These are phyloP conservation scores for Theobroma cacao DNA, from an alignment of 345 rosid genomes.

Conservation along the genomic window DNA sequence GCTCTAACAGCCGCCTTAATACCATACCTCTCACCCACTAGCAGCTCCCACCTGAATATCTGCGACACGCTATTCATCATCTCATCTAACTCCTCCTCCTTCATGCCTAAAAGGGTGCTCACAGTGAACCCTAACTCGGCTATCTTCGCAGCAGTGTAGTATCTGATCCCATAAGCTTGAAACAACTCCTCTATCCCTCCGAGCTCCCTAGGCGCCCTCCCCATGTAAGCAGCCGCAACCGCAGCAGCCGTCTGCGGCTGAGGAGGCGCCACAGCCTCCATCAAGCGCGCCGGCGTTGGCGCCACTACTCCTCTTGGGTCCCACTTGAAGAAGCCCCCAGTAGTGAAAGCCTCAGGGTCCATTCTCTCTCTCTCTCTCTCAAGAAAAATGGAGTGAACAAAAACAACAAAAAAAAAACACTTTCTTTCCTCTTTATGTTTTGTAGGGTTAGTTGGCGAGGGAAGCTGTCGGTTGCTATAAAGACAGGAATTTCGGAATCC, in stretches of 20 bases:
- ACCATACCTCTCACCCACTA: constrained; percentile 91
- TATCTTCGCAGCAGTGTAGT: constrained; percentile 82
- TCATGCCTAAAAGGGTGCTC: constrained; percentile 88
- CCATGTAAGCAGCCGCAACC: constrained; percentile 35
- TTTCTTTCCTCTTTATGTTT: constrained; percentile 1
- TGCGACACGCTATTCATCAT: constrained; percentile 96
- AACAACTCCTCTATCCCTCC: constrained; percentile 80
- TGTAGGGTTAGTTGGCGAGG: background rate
- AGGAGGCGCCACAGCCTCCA: constrained; percentile 30
- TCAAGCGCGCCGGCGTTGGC: constrained; percentile 31
- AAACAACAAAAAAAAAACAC: constrained; percentile 22
- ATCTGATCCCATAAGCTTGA: constrained; percentile 79
- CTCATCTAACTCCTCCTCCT: constrained; percentile 93
- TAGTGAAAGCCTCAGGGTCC: constrained; percentile 84
- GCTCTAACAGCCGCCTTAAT: constrained; percentile 93
- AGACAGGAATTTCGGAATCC: constrained; percentile 16
- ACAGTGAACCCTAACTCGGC: constrained; percentile 96
- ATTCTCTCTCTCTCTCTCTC: constrained; percentile 21
- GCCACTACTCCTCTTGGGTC: constrained; percentile 49
- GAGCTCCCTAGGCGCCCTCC: constrained; percentile 46
- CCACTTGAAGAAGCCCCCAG: constrained; percentile 82
- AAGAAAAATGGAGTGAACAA: constrained; percentile 16
- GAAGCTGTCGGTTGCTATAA: constrained; percentile 20
- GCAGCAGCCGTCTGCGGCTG: constrained; percentile 22
- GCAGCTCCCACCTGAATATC: constrained; percentile 88